Conservation (phyloP, 108 stramenopile species). For the Cyclostephanos tholiformis region DNA sequence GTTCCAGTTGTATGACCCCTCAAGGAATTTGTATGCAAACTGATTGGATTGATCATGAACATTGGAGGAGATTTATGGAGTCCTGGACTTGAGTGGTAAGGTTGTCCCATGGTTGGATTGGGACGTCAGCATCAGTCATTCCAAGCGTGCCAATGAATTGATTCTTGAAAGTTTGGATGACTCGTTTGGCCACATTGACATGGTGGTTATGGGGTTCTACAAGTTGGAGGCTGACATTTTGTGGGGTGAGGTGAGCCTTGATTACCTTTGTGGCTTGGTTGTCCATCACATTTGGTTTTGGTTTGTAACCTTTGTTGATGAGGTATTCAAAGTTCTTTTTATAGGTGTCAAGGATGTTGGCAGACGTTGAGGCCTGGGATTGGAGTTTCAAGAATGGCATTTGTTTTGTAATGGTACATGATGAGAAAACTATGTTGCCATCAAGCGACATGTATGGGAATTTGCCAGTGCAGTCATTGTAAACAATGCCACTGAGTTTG, state of each 20-base stretch:
- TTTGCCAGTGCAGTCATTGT: background rate
- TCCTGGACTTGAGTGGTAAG: background rate
- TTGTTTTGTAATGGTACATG: background rate
- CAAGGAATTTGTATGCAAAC: no score
- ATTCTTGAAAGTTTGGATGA: background rate
- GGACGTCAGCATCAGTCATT: background rate
- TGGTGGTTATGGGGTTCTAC: background rate
- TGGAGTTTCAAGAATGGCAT: background rate
- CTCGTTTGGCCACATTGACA: background rate
- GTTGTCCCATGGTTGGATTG: background rate
- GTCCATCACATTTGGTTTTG: no score
- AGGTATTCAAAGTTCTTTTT: no score
- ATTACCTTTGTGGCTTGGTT: background rate
- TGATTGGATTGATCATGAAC: no score
- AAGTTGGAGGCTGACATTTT: no score
- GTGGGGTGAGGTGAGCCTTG: no score
- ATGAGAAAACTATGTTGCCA: background rate
- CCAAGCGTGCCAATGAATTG: background rate
- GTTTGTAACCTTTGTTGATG: no score
- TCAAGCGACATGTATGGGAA: background rate
- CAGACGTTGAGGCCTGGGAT: background rate
- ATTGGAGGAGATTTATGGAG: no score
- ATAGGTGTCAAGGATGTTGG: background rate
- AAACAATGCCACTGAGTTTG: background rate
- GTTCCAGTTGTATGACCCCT: no score